Evolutionary conservation across 495 filamentous ascomycete species (phyloP), one percentile per base, ranked within the genome.

Genomic region (Amniculicola lignicola): DNA sequence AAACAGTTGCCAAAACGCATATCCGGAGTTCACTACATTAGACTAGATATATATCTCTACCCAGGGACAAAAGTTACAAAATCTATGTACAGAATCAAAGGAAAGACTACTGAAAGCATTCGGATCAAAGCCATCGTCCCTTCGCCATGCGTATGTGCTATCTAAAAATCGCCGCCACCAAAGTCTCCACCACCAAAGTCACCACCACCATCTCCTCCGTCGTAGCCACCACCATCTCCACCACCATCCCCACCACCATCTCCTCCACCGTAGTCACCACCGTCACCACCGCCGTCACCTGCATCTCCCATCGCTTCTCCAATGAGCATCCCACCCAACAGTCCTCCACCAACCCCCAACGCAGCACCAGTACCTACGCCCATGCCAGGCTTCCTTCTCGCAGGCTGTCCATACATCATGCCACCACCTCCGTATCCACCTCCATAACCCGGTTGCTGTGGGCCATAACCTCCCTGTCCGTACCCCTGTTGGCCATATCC

Each of bases 331-430:
- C 88, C 88, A 54, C 87, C 88, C 2, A 91, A 35, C 62, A 94
- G 56, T 48, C 89, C 89, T 50, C 83, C 89, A 40, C 88, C 89
- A 7, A 88, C 64, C 68, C 89, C 89, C 54, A 92, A 69, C 15
- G 88, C 89, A 7, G 85, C 86, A 22, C 80, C 87, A 39, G 87
- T 87, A 1, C 74, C 80, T 37, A 74, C 74, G 18, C 86, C 87
- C 75, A 89, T 76, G 0, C 85, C 83, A 36, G 54, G 40, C 63
- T 62, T 33, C 64, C 51, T 29, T 55, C 48, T 37, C 22, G 10
- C 37, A 10, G 7, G 37, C 37, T 40, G 37, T 31, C 16, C 21
- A 31, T 40, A 38, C 41, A 38, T 33, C 36, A n/a, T 40, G 49
- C 12, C 28, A 41, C 41, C 31, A 54, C 39, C 33, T 25, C 51